Percentiles rank a stretch among this genome's conserved stretches.
Conservation (phyloP, 2,329 filamentous ascomycete genomes). For the Penicillium sp. region DNA sequence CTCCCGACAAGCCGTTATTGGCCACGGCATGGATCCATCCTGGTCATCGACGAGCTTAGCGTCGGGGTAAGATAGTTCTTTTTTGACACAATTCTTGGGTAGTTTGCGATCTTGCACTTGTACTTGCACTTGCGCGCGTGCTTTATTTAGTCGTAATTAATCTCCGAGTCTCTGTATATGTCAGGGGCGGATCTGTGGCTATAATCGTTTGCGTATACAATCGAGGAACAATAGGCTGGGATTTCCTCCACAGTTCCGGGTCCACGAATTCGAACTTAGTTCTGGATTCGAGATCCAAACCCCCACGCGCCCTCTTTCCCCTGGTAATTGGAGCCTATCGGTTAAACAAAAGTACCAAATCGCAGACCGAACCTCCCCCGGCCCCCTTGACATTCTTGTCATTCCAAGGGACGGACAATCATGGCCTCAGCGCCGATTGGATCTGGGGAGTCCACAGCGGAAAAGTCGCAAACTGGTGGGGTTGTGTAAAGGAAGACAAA, state of each 20-base stretch:
- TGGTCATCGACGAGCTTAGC: neutral
- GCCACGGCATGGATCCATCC: neutral
- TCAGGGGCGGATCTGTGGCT: neutral
- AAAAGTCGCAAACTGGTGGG: conserved; percentile 27
- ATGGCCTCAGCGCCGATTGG: conserved; percentile 18
- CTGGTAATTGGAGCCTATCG: too few species aligned
- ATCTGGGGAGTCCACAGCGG: conserved; percentile 26
- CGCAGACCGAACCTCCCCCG: neutral
- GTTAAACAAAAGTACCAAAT: neutral
- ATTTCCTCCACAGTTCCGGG: neutral
- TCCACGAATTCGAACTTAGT: neutral
- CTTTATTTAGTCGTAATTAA: neutral
- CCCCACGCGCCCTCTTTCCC: neutral
- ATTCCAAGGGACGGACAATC: conserved; percentile 14
- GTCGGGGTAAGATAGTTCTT: neutral
- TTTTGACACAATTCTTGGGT: neutral
- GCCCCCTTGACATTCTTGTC: neutral
- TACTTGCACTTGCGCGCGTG: neutral
- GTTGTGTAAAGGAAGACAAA: conserved; percentile 2
- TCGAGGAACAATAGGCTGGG: neutral
- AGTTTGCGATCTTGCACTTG: too few species aligned
- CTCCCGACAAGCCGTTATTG: neutral
- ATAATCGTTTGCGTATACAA: neutral
- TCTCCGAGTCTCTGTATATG: neutral
- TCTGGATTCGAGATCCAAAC: neutral